Percentiles rank a stretch among this genome's conserved stretches.
phyloP scores from a whole-genome alignment of 352 stramenopile species.

The Pythium aristosporum region DNA sequence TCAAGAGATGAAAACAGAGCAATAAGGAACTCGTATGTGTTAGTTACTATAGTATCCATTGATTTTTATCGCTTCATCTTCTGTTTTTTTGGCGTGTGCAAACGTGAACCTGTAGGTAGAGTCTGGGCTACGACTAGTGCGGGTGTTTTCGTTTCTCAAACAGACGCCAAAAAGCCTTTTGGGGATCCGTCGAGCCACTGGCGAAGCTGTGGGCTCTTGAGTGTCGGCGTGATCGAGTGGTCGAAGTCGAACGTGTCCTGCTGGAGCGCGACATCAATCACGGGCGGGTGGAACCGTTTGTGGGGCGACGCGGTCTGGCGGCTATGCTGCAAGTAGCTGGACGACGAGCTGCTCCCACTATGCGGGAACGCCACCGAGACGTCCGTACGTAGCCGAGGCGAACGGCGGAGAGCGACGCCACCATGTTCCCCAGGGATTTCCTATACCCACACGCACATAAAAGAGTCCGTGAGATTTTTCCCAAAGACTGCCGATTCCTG shows the following conservation, averaged over 20 bases:
- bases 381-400: conserved; percentile 74
- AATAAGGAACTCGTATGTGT: no score
- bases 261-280: conserved; percentile 77
- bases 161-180: conserved; percentile 79
- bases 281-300: conserved; percentile 71
- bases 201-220: conserved; percentile 82
- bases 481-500: neutral
- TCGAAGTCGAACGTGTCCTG: conserved; percentile 87
- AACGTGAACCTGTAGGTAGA: neutral
- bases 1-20: neutral
- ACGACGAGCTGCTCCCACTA: conserved; percentile 30
- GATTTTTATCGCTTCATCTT: no score
- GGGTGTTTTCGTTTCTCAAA: conserved; percentile 36
- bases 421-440: conserved; percentile 70
- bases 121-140: neutral
- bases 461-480: neutral
- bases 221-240: conserved; percentile 81
- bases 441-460: conserved; percentile 24
- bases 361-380: conserved; percentile 85
- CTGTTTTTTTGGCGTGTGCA: no score
- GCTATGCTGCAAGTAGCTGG: conserved; percentile 38
- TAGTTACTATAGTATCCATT: no score
- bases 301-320: conserved; percentile 51
- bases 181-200: conserved; percentile 84
- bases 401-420: conserved; percentile 58